Base-by-base conservation (phyloP, 148 eudicot species). In the Rhododendron vialii region DNA sequence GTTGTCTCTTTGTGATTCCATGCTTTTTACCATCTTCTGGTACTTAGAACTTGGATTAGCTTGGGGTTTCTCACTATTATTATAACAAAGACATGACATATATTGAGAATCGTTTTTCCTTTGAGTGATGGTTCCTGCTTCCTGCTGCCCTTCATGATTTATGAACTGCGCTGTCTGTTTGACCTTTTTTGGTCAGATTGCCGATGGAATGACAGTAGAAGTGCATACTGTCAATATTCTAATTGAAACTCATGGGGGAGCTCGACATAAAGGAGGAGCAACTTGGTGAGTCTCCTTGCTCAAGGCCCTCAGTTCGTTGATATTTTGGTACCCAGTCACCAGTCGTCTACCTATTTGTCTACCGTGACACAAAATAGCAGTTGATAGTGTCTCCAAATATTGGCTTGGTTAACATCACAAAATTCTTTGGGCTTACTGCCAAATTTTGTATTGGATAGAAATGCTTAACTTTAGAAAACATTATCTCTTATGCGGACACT, bases 201-300 rank as follows among this genome's bases (percentile, higher is more conserved):
- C 99, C 73, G 99, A 97, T 89, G 99, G 99, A 88, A 97, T 95
- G 98, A 95, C 98, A 78, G 83, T 97, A 81, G 92, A 97, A 93
- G 98, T 97, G 69, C 87, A 82, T 38, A 95, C 94, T 65, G 99
- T 97, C 85, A 97, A 97, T 90, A 94, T 97, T 61, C 87, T 97
- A 57, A 93, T 97, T 87, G 99, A 97, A 92, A 95, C 98, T 88
- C 96, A 95, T 88, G 99, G 99, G 74, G 95, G 95, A 85, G 93
- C 93, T 83, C 90, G 92, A 55, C 87, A 85, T 20, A 86, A 90
- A 90, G 98, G 94, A 83, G 96, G 96, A 86, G 94, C 99, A 87
- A 93, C 94, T 83, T 94, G 99, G 99, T 96, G 92, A 85, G 47
- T 86, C 5, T 51, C 18, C 75, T 55, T 69, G 63, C 63, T 38